Conservation (phyloP, 768 basidiomycete genomes). For the Pleurotus djamor region DNA sequence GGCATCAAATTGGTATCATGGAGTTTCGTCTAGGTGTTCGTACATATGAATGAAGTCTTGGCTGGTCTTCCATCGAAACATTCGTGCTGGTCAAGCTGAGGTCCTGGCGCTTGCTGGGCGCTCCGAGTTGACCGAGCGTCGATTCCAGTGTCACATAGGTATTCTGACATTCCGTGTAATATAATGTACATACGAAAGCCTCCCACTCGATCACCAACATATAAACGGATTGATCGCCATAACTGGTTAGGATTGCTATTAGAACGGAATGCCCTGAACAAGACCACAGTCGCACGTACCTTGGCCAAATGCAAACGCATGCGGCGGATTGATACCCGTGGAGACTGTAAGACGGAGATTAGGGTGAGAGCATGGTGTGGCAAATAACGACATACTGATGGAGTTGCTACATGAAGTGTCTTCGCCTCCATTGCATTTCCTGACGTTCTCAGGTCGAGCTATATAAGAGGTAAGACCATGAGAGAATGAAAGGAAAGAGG, state of each 20-base stretch:
- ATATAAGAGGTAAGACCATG: neutral
- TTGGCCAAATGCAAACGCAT: slow-evolving; percentile 43
- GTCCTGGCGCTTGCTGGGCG: too few species aligned
- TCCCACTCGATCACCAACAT: neutral
- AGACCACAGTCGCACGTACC: slow-evolving; percentile 20
- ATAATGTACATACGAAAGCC: too few species aligned
- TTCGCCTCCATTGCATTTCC: slow-evolving; percentile 40
- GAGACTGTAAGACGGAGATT: slow-evolving; percentile 27
- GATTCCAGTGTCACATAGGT: too few species aligned
- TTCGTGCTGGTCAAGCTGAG: too few species aligned
- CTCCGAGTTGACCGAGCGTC: too few species aligned
- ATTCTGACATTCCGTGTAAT: too few species aligned
- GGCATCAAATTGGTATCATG: too few species aligned
- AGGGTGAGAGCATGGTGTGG: neutral
- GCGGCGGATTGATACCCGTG: slow-evolving; percentile 44
- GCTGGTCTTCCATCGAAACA: too few species aligned
- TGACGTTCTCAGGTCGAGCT: slow-evolving; percentile 35
- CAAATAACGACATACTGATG: slow-evolving; percentile 30
- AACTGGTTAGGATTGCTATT: neutral
- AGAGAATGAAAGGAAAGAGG: neutral
- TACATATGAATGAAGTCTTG: too few species aligned
- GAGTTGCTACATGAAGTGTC: slow-evolving; percentile 46
- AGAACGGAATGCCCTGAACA: too few species aligned
- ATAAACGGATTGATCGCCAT: neutral
- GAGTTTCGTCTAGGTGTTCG: too few species aligned